Conservation (phyloP, 176 grass and related monocot species). For the Areca catechu region DNA sequence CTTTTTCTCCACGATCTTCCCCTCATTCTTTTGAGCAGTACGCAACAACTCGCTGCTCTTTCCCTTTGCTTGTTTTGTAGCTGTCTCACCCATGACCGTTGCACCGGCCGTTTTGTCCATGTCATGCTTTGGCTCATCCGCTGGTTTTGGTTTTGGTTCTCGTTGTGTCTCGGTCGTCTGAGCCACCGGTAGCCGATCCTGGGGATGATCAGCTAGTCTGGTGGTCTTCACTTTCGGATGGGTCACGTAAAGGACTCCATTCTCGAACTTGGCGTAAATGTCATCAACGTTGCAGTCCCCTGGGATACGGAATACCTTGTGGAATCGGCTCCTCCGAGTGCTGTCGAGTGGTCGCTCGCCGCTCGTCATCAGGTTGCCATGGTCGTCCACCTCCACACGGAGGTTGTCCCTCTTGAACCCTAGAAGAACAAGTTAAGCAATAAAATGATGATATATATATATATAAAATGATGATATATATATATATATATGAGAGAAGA, state of each 20-base stretch:
- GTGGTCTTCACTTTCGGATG: constrained; percentile 30
- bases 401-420: constrained; percentile 11
- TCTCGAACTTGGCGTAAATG: constrained; percentile 73
- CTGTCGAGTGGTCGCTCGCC: constrained; percentile 25
- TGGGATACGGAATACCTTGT: constrained; percentile 38
- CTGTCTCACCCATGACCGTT: too few relatives aligned
- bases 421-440: too few relatives aligned
- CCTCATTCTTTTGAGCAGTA: neutral
- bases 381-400: constrained; percentile 48
- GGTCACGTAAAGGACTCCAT: constrained; percentile 38
- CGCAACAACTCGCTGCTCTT: neutral
- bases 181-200: too few relatives aligned
- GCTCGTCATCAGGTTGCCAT: constrained; percentile 33
- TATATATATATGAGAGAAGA: too few relatives aligned
- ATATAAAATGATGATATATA: too few relatives aligned
- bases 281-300: constrained; percentile 27
- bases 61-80: too few relatives aligned
- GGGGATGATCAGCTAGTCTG: neutral
- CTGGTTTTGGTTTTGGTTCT: too few relatives aligned
- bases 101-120: too few relatives aligned
- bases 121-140: too few relatives aligned
- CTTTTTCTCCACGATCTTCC: neutral
- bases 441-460: too few relatives aligned
- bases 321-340: constrained; percentile 44
- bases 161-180: too few relatives aligned